Evolutionary conservation across 2,329 filamentous ascomycete genomes (phyloP), one percentile per base, ranked within the genome.

Genomic region (Diplocarpon mali): DNA sequence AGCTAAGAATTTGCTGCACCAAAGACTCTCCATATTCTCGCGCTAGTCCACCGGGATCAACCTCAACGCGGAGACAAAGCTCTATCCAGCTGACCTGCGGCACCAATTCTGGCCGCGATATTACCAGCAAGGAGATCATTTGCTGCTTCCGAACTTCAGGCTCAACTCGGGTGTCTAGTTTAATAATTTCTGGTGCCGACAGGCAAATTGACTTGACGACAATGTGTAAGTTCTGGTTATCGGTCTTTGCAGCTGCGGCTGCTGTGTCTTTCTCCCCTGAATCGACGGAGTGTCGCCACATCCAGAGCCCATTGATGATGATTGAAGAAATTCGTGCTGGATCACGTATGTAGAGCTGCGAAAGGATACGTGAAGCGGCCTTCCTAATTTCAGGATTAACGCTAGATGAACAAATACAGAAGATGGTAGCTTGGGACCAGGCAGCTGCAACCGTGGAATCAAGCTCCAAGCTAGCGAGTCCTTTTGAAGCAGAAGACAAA

Each of bases 401-500:
- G 11, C 63, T 68, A 12, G 76, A 66, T 1, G 81, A 78, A 37
- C 80, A 79, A 37, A 90, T 75, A 13, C 85, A 67, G 61, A 84
- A 93, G n/a, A 95, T 79, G 47, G 90, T 76, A 2, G 84, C 80
- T 57, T 94, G 85, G 12, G 85, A 80, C 92, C 90, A 98, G 13
- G 80, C 77, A 42, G 76, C 65, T 49, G 72, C 72, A n/a, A 75
- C 68, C 9, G 74, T 65, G 12, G 67, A 66, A 3, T 67, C 61
- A 11, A 70, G 66, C 24, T 73, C 68, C 11, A 67, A 65, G 2
- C 40, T 40, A 41, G 45, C 47, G 12, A 88, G 62, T 14, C 70
- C 68, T 13, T 69, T 61, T 13, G 79, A 73, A 13, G 83, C 66
- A 20, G 79, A 74, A 13, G 74, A 67, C 39, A 96, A 68, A 27